Conservation (phyloP, 805 yeast species). For the Candida sanyiensis region DNA sequence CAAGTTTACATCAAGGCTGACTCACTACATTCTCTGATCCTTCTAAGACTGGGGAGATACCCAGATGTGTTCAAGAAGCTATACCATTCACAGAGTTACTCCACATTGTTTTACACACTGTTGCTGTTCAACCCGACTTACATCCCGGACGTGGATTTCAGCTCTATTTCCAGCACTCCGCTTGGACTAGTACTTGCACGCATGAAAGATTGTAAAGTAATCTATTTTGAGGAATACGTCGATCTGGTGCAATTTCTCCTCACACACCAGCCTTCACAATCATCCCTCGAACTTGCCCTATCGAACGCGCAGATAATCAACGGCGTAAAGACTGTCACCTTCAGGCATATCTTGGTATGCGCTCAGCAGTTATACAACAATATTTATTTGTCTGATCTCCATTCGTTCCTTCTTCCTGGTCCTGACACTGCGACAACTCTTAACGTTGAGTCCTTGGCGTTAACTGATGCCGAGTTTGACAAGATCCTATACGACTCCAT, state of each 20-base stretch:
- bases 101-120: conserved; percentile 6
- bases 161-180: not conserved
- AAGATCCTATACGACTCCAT: conserved; percentile 8
- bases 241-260: conserved; percentile 1
- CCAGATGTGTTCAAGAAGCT: conserved; percentile 10
- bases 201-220: conserved; percentile 1
- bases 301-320: not conserved
- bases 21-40: conserved; percentile 6
- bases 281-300: not conserved
- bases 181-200: not conserved
- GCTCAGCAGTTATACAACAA: conserved; percentile 8
- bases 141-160: conserved; percentile 3
- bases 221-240: conserved; percentile 7
- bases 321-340: conserved; percentile 1
- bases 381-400: conserved; percentile 4
- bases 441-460: not conserved
- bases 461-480: conserved; percentile 5
- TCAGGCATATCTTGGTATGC: conserved; percentile 6
- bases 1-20: not conserved
- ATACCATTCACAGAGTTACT: conserved; percentile 1
- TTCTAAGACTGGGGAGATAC: conserved; percentile 7
- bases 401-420: conserved; percentile 3
- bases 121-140: conserved; percentile 8
- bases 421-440: not conserved
- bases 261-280: not conserved